Base-by-base conservation (phyloP, 371 early-diverging fungal species). In the Thermomucor indicae-seudaticae region DNA sequence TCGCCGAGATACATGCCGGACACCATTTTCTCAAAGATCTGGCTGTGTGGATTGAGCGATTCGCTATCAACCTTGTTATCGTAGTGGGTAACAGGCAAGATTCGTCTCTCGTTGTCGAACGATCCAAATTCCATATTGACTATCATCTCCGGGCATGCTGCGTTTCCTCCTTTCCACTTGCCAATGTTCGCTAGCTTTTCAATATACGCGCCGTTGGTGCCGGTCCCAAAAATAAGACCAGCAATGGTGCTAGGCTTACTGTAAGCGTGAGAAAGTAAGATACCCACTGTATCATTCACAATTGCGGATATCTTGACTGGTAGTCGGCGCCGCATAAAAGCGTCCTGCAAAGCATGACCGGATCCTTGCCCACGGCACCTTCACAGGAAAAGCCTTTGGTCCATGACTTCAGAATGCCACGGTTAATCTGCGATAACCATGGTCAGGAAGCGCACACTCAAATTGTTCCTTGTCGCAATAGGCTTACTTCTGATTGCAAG, bases 1-100 rank as follows among this genome's bases (percentile, higher is more conserved):
- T 97, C 96, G 48, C 97, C 98, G 8, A 97, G 75, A 65, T 96
- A 97, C 85, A 94, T 87, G 27, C 98, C 96, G 10, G 91, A 89
- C 29, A 98, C 89, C 85, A 95, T 83, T 75, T 98, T 96, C 71
- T 96, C 97, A 49, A 90, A 91, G 16, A 89, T 80, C 61, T 95
- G 95, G 47, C 67, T 57, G 39, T 80, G 78, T 20, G 91, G 90
- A 67, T 95, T 91, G 38, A 81, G 72, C 10, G 93, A 88, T 50
- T 81, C 79, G 35, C 89, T 77, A 65, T 96, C 95, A 37, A 96
- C 67, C 53, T 81, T 80, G 68, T 83, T 80, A 69, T 96, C 98
- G 60, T 82, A 93, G 52, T 76, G 72, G 19, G 93, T 93, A 46
- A 87, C 45, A 6, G 96, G 96, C 22, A 96, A 75, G 12, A 91